Base-by-base conservation (phyloP, 1,284 basidiomycete genomes). In the Porodaedalea pini region DNA sequence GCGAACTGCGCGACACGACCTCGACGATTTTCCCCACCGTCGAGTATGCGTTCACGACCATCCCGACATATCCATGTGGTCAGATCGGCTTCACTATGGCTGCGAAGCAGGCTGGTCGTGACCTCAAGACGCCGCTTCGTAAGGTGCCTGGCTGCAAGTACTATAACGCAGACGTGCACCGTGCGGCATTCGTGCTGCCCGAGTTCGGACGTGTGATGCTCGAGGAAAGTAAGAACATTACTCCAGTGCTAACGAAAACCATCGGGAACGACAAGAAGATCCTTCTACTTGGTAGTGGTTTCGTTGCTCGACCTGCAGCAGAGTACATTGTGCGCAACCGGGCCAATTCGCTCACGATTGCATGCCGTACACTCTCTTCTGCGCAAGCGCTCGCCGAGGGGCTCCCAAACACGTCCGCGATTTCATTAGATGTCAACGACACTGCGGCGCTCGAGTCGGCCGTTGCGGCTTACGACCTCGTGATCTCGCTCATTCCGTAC, bases 401-500 rank as follows among this genome's bases (percentile, higher is more conserved):
- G 63, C 82, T 98, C 60, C 80, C 84, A 53, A 82, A 81, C 66
- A 79, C 90, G 48, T 83, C 79, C 31, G 86, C 86, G 11, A 80
- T 91, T 64, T 87, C 92, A 17, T 82, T 99, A 61, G 94, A 99
- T 69, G 95, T 95, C 52, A 81, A 78, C 66, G 77, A 88, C 65
- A 72, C 83, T 36, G 75, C 79, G 15, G 88, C 85, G 3, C 87
- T 99, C 49, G 90, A 94, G 65, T 78, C 78, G 39, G 85, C 86
- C 49, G 82, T 99, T 62, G 90, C 89, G 45, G 86, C 83, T 52
- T 86, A 94, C 73, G 94, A 99, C 73, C 81, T 98, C 59, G 94
- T 99, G 70, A 91, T 99, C 69, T 97, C 93, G 34, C 85, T 99
- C 69, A 94, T 99, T 63, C 97, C 97, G 6, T 99, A 98, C 80